Percentiles rank a stretch among this genome's conserved stretches.
Conservation (phyloP, 2,329 filamentous ascomycete genomes). For the Fulvia fulva region DNA sequence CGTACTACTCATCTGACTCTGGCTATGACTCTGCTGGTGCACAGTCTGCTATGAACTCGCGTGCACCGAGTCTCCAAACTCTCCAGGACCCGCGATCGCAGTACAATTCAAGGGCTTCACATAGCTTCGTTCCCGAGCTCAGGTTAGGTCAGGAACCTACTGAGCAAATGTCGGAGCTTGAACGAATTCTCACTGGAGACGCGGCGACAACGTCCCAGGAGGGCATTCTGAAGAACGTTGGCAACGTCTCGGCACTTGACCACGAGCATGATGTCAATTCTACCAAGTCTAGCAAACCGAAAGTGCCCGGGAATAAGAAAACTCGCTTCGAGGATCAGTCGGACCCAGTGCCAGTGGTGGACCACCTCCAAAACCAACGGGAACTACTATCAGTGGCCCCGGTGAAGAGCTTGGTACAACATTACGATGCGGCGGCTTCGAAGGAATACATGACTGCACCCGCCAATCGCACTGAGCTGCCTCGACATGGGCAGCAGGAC, state of each 20-base stretch:
- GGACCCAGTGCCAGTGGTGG: slow-evolving; percentile 16
- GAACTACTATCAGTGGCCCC: background rate
- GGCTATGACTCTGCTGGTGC: slow-evolving; percentile 27
- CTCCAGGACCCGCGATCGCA: slow-evolving; percentile 10
- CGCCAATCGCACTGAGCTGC: background rate
- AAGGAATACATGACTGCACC: background rate
- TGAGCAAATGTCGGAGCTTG: slow-evolving; percentile 10
- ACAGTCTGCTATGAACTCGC: slow-evolving; percentile 19
- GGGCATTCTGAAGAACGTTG: slow-evolving; percentile 10
- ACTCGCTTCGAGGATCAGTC: slow-evolving; percentile 15
- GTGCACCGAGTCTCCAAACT: slow-evolving; percentile 23
- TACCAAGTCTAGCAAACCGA: slow-evolving; percentile 10
- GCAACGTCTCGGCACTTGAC: slow-evolving; percentile 14
- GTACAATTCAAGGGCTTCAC: background rate
- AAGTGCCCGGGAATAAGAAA: slow-evolving; percentile 10
- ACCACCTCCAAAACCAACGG: slow-evolving; percentile 10
- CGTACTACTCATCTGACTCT: slow-evolving; percentile 26
- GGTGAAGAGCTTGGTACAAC: background rate
- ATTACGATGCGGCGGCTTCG: background rate
- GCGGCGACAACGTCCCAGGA: slow-evolving; percentile 7
- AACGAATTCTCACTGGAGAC: slow-evolving; percentile 3
- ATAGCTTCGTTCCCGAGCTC: slow-evolving; percentile 19
- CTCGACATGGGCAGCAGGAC: background rate
- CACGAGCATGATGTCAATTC: slow-evolving; percentile 10
- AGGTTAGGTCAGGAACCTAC: slow-evolving; percentile 18